Percentiles rank a stretch among this genome's conserved stretches.
phyloP scores from a whole-genome alignment of 2,329 filamentous ascomycete genomes.

The Trichoderma koningiopsis region DNA sequence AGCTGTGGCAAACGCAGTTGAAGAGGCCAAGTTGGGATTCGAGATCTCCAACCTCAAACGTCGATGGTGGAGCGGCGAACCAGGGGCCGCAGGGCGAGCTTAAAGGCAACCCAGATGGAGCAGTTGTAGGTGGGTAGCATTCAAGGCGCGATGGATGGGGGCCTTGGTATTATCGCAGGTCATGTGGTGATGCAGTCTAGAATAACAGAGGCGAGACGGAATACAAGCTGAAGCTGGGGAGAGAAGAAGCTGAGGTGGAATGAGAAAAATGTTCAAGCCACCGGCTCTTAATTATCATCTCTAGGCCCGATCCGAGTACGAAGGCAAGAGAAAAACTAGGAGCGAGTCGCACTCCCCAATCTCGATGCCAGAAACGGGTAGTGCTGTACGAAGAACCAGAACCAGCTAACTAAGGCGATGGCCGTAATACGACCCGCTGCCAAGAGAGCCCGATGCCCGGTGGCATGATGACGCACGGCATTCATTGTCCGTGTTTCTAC shows the following conservation, averaged over 20 bases:
- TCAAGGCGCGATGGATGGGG: neutral
- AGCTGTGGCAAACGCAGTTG: neutral
- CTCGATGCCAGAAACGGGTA: conserved; percentile 1
- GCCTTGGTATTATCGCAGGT: neutral
- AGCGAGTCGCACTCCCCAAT: conserved; percentile 8
- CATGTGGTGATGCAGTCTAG: neutral
- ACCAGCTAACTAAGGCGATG: neutral
- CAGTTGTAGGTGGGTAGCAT: no score
- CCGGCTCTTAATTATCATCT: neutral
- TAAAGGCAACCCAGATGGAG: neutral
- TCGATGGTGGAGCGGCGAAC: conserved; percentile 10
- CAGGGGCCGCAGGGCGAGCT: neutral
- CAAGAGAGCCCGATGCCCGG: neutral
- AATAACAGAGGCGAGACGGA: neutral
- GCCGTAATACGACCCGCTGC: neutral
- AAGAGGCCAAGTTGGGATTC: neutral
- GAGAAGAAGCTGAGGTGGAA: neutral
- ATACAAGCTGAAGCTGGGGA: neutral
- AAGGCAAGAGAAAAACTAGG: neutral
- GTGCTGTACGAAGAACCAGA: neutral
- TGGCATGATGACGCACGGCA: conserved; percentile 13
- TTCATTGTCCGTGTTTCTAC: neutral
- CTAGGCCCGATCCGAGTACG: conserved; percentile 6
- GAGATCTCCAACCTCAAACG: neutral
- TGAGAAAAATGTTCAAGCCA: neutral